Evolutionary conservation across 2,329 filamentous ascomycete genomes (phyloP), one percentile per base, ranked within the genome.

Genomic region (Celoporthe dispersa): DNA sequence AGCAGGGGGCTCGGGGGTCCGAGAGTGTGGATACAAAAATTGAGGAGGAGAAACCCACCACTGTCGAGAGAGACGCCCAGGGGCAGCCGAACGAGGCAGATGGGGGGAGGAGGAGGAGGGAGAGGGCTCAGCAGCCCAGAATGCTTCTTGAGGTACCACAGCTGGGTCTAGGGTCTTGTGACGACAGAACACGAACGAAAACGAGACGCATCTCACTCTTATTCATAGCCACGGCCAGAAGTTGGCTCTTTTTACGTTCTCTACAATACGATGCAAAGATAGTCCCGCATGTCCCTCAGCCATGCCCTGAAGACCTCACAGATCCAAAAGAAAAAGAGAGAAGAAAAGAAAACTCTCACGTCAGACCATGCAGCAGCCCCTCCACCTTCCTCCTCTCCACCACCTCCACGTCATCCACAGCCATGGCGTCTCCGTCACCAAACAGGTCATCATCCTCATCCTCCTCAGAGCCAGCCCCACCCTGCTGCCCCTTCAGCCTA

Each of bases 321-420:
- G 12, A 2, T 28, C 51, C 55, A n/a, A n/a, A n/a, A n/a, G n/a
- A n/a, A n/a, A n/a, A 8, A n/a, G 11, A 11, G n/a, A 1, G 51
- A 28, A 1, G 55, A 22, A 4, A 28, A 35, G 55, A 37, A 4
- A 6, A 48, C 44, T n/a, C 12, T 71, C 60, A 71, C 19, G 22
- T 53, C 59, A 81, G 76, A 1, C 70, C 74, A 62, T 79, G 79
- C 68, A 86, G 73, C 33, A 86, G 75, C 7, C 77, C 77, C 39
- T 81, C 81, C 1, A 86, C 78, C 69, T 84, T 84, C 33, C 77
- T 77, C 72, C 78, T 80, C 72, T 84, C 81, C n/a, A 80, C 77
- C 22, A 74, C 76, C 31, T 81, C 79, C 11, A 84, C 72, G 62
- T 81, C 80, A 33, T 78, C 78, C 57, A 81, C 76, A 11, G 76